These are phyloP conservation scores for Bipolaris victoriae DNA, from an alignment of 2,329 filamentous ascomycete species.

Conservation along the genomic window DNA sequence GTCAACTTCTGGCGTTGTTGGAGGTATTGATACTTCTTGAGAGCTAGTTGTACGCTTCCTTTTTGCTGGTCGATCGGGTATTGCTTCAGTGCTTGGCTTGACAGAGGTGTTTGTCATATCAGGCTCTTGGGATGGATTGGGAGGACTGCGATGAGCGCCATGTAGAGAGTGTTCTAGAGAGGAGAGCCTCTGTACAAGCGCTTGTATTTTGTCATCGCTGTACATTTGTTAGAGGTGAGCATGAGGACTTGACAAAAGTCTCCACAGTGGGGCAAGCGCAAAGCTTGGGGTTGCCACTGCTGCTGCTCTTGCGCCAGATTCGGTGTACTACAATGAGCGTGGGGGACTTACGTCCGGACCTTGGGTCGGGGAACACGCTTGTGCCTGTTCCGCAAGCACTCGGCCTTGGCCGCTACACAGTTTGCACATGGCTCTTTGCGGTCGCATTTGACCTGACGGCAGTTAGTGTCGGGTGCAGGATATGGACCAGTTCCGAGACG, in stretches of 20 bases:
- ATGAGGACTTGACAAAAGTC: neutral
- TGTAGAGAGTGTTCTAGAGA: constrained; percentile 35
- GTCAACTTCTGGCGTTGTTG: constrained; percentile 25
- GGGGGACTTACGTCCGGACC: constrained; percentile 31
- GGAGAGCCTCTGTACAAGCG: constrained; percentile 36
- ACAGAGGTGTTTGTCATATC: neutral
- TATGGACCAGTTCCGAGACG: too few relatives aligned
- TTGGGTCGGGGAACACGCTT: constrained; percentile 36
- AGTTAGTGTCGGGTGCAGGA: constrained; percentile 2
- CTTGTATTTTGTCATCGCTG: constrained; percentile 41
- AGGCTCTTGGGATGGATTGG: constrained; percentile 7
- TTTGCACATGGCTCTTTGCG: constrained; percentile 44
- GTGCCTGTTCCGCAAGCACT: constrained; percentile 43
- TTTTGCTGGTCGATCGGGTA: constrained; percentile 28
- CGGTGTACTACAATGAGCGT: neutral
- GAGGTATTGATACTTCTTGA: constrained; percentile 11
- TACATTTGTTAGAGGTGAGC: neutral
- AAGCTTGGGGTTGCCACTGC: neutral
- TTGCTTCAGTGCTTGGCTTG: constrained; percentile 3
- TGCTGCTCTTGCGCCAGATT: neutral
- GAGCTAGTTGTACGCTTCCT: constrained; percentile 29
- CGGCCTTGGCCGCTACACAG: constrained; percentile 31
- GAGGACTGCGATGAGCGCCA: constrained; percentile 14
- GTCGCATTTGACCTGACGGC: constrained; percentile 42
- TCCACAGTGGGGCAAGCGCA: neutral